Evolutionary conservation across 345 rosid genomes (phyloP).

Genomic region (Camelina sativa): DNA sequence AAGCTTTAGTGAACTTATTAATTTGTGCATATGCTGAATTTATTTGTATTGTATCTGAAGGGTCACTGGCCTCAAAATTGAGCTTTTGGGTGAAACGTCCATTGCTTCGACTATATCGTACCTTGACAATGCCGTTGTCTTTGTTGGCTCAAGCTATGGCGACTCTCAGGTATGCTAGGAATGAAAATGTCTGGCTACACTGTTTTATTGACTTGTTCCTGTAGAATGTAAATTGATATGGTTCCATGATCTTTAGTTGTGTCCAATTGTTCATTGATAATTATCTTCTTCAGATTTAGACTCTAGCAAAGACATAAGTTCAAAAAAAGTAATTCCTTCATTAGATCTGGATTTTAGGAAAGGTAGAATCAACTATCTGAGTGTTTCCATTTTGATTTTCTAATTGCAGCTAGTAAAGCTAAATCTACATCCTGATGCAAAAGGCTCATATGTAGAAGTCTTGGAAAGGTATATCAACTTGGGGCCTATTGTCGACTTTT

Average conservation of each 20-base stretch:
- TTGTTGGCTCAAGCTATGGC: conserved; percentile 96
- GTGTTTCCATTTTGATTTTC: conserved; percentile 28
- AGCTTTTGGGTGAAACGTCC: conserved; percentile 96
- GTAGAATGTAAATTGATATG: conserved; percentile 4
- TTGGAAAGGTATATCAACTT: conserved; percentile 91
- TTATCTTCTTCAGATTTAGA: neutral
- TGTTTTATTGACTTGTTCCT: conserved; percentile 9
- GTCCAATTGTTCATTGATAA: neutral
- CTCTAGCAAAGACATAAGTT: neutral
- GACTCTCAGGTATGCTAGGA: conserved; percentile 79
- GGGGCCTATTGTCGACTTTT: conserved; percentile 97
- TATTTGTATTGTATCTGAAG: conserved; percentile 50
- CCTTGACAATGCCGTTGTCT: conserved; percentile 94
- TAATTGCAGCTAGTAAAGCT: conserved; percentile 82
- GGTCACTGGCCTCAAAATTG: conserved; percentile 95
- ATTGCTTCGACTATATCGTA: conserved; percentile 93
- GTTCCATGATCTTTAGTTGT: neutral
- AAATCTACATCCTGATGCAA: conserved; percentile 89
- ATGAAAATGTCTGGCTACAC: neutral
- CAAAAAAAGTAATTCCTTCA: neutral
- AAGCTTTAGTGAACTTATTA: conserved; percentile 20
- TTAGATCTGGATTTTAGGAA: neutral
- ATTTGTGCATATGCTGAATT: conserved; percentile 14
- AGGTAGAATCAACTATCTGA: too few species aligned
- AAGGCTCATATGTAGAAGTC: conserved; percentile 96